Evolutionary conservation across 2,329 filamentous ascomycete species (phyloP).

Genomic region (Esteya vermicola): DNA sequence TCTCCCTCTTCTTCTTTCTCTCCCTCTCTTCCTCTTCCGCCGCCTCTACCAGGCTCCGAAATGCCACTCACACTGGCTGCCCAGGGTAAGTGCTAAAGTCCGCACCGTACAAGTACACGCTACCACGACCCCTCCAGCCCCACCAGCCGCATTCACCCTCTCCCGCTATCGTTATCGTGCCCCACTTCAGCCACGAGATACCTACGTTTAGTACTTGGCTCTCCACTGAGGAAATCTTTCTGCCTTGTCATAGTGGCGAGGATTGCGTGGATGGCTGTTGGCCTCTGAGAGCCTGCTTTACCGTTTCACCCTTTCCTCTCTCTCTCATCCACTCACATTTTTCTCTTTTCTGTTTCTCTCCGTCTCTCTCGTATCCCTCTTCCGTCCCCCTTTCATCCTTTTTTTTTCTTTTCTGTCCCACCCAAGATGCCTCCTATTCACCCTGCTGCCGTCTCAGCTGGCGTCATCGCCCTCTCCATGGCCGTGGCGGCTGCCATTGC

Average conservation of each 20-base stretch:
- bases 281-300: too few relatives aligned
- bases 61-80: slow-evolving; percentile 23
- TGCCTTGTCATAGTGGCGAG: too few relatives aligned
- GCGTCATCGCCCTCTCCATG: slow-evolving; percentile 42
- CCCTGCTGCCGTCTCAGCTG: slow-evolving; percentile 39
- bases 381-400: neutral
- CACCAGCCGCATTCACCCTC: too few relatives aligned
- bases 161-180: too few relatives aligned
- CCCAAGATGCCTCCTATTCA: slow-evolving; percentile 38
- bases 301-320: too few relatives aligned
- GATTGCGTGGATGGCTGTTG: slow-evolving; percentile 1
- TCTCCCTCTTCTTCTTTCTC: neutral
- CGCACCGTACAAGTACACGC: too few relatives aligned
- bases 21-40: too few relatives aligned
- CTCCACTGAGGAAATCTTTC: too few relatives aligned
- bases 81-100: slow-evolving; percentile 19
- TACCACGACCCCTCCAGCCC: neutral
- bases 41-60: neutral
- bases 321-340: too few relatives aligned
- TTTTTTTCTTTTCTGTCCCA: neutral
- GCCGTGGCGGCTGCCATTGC: slow-evolving; percentile 43
- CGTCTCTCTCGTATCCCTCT: neutral
- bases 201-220: too few relatives aligned
- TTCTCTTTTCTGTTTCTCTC: too few relatives aligned
- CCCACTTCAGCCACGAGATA: too few relatives aligned